A percentile compares a stretch with the other conserved stretches of the same genome.
Evolutionary conservation across 78 protist genomes (phyloP).

Genomic region (Planoprotostelium fungivorum): DNA sequence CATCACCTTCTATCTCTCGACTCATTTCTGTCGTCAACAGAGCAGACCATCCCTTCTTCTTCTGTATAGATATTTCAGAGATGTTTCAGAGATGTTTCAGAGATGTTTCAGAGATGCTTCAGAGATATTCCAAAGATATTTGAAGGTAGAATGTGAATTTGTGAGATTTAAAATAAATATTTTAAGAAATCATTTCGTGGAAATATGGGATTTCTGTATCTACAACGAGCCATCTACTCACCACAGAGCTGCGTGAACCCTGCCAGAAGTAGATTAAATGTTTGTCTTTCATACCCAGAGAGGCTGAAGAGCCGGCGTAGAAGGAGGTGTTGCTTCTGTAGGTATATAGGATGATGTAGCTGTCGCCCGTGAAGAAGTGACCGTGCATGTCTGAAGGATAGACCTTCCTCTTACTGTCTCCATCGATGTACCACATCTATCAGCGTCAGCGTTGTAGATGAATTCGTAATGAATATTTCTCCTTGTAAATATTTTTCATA

Average conservation of each 20-base stretch:
- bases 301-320: neutral
- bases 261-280: neutral
- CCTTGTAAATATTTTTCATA: too few relatives aligned
- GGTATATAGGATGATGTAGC: slow-evolving; percentile 49
- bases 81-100: too few relatives aligned
- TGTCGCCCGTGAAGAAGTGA: slow-evolving; percentile 59
- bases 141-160: too few relatives aligned
- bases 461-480: too few relatives aligned
- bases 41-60: neutral
- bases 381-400: slow-evolving; percentile 25
- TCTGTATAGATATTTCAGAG: neutral
- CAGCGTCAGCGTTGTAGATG: too few relatives aligned
- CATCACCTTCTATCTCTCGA: neutral
- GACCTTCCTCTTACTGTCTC: slow-evolving; percentile 40
- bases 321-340: slow-evolving; percentile 6
- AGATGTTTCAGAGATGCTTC: too few relatives aligned
- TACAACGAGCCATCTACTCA: neutral
- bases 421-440: slow-evolving; percentile 58
- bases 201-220: too few relatives aligned
- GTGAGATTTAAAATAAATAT: too few relatives aligned
- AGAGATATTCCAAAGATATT: too few relatives aligned
- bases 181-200: too few relatives aligned
- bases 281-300: neutral
- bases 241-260: neutral
- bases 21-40: neutral